Base-by-base conservation (phyloP, 441 rosid species). In the Populus hybrid region DNA sequence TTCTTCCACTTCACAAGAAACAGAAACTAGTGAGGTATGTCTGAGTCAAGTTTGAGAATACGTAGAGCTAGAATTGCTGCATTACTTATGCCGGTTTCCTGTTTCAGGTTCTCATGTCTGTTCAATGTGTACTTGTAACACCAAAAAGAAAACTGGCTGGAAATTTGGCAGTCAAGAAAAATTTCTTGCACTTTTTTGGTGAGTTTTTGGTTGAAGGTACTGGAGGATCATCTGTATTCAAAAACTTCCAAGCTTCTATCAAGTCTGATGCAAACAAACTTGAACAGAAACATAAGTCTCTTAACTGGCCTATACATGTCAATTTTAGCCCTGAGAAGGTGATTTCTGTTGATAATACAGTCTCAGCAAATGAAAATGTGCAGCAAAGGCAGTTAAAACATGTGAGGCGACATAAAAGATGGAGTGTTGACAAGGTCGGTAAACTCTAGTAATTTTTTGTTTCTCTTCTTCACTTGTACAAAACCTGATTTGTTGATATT, bases 141-240 rank as follows among this genome's bases (percentile, higher is more conserved):
- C 95, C 98, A 69, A 97, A 93, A 86, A 92, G 97, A 87, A 97
- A 94, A 87, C 78, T 96, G 82, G 98, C 97, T 45, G 99, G 99
- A 79, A 89, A 81, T 69, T 86, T 97, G 86, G 93, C 98, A 76
- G 90, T 97, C 80, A 88, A 89, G 97, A 93, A 91, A 84, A 88
- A 85, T 67, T 90, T 90, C 75, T 82, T 97, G 92, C 98, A 91
- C 89, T 94, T 94, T 84, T 97, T 88, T 87, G 98, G 98, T 75
- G 97, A 97, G 78, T 89, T 89, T 84, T 82, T 93, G 90, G 95
- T 94, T 77, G 98, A 97, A 87, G 99, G 99, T 68, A 92, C 97
- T 59, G 97, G 95, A 79, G 99, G 97, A 61, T 89, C 97, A 78
- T 89, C 97, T 79, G 93, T 92, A 78, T 92, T 97, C 87, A 94